Evolutionary conservation across 2,329 filamentous ascomycete species (phyloP), one percentile per base, ranked within the genome.

Genomic region (Scytalidium sp.): DNA sequence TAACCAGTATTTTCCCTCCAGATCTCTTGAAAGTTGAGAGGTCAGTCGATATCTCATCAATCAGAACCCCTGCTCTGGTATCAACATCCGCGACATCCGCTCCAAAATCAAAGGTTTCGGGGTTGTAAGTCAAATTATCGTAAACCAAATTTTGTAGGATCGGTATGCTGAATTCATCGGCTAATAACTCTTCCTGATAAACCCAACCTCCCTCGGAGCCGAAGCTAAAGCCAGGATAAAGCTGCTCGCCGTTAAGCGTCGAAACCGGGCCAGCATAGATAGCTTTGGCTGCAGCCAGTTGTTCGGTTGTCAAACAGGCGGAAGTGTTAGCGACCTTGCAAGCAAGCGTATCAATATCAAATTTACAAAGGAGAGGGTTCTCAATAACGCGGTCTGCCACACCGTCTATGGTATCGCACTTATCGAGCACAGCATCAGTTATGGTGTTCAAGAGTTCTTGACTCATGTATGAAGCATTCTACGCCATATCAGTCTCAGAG

Each of bases 121-220:
- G 49, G 50, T 73, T 57, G 47, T 69, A 74, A 20, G 45, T 55
- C 6, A 70, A 50, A 47, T 71, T 58, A 40, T 70, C 44, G 50
- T 67, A 72, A 5, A 71, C 68, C 13, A 73, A 59, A 45, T 74
- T 71, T 50, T 73, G 68, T n/a, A 75, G 51, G 9, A 73, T 65
- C 1, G 67, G 69, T 2, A 68, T 59, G 11, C 64, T 64, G 53
- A 69, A 74, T 3, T 57, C 60, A 3, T 65, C 39, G 3, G 67
- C 61, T 1, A 73, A 57, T 2, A 43, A 23, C 3, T 60, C 62
- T 57, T 72, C 67, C 51, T 71, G 70, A 1, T 53, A 10, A 3
- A 63, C 44, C 70, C 68, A 73, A 41, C 65, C 57, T 7, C 51
- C 65, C 46, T 74, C 71, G 4, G 67, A 70, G 39, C 71, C 70